Conservation (phyloP, 176 grass and related monocot species). For the Zoysia japonica region DNA sequence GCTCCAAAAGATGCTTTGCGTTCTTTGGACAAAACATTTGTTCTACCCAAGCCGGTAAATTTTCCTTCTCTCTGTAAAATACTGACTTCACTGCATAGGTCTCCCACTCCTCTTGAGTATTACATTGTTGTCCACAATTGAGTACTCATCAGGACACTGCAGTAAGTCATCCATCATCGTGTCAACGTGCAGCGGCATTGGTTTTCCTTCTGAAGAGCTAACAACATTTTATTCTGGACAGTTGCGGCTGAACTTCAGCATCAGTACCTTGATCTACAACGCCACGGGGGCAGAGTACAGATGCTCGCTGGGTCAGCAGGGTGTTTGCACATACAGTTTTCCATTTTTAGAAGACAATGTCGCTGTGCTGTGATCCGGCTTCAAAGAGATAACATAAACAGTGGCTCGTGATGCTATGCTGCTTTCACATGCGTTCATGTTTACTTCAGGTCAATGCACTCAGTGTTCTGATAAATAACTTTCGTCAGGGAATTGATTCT, state of each 20-base stretch:
- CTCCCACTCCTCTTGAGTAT: constrained; percentile 45
- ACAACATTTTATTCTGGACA: constrained; percentile 17
- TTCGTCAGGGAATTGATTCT: constrained; percentile 40
- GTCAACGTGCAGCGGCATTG: neutral
- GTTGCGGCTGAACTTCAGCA: constrained; percentile 55
- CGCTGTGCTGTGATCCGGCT: constrained; percentile 50
- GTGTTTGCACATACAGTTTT: constrained; percentile 46
- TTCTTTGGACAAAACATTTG: constrained; percentile 36
- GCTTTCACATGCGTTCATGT: neutral
- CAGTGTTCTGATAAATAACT: neutral
- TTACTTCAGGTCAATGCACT: neutral
- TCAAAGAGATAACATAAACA: constrained; percentile 36
- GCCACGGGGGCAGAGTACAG: constrained; percentile 57
- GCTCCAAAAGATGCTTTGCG: constrained; percentile 32
- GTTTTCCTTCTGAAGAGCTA: neutral
- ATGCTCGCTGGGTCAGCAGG: constrained; percentile 42
- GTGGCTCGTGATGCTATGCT: neutral
- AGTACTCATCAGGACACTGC: constrained; percentile 36
- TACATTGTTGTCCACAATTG: constrained; percentile 62
- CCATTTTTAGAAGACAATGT: constrained; percentile 46
- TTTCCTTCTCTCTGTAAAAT: neutral
- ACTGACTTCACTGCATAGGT: neutral
- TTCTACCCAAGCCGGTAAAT: constrained; percentile 52
- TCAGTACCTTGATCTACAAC: constrained; percentile 57
- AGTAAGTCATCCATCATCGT: constrained; percentile 19